These are phyloP conservation scores for Pythium phragmiticola DNA, from an alignment of 352 stramenopile genomes.

Conservation along the genomic window DNA sequence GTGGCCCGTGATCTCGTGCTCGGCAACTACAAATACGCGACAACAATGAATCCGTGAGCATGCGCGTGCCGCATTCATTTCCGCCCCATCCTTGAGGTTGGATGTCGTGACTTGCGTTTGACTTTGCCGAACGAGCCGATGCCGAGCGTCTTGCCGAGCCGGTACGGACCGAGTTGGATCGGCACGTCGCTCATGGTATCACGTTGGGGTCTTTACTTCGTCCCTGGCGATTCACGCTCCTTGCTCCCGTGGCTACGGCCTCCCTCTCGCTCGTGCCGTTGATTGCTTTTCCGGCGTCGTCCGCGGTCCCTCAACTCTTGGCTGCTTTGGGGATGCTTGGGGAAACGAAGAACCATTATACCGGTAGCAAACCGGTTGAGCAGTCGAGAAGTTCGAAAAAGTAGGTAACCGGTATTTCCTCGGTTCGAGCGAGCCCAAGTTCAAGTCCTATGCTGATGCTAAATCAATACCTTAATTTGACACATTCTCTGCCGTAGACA, in stretches of 20 bases:
- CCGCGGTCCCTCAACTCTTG: conserved; percentile 1
- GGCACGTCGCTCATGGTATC: conserved; percentile 82
- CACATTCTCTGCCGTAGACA: neutral
- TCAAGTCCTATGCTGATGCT: neutral
- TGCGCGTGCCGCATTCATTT: neutral
- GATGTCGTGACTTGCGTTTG: conserved; percentile 80
- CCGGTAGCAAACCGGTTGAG: conserved; percentile 14
- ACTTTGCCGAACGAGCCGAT: conserved; percentile 99
- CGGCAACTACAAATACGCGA: conserved; percentile 83
- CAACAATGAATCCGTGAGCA: neutral
- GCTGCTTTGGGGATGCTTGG: conserved; percentile 16
- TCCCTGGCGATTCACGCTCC: neutral
- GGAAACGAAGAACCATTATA: conserved; percentile 11
- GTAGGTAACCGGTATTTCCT: neutral
- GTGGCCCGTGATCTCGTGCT: conserved; percentile 97
- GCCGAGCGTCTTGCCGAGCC: conserved; percentile 98
- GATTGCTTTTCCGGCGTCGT: neutral
- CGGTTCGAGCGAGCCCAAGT: neutral
- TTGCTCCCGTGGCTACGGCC: too few relatives aligned
- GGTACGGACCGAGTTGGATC: conserved; percentile 97
- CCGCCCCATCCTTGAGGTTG: neutral
- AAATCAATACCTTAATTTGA: neutral
- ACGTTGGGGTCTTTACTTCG: neutral
- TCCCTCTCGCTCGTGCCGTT: neutral
- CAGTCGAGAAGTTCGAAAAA: neutral